Conservation (phyloP, 2,329 filamentous ascomycete genomes). For the Penicillium sp. region DNA sequence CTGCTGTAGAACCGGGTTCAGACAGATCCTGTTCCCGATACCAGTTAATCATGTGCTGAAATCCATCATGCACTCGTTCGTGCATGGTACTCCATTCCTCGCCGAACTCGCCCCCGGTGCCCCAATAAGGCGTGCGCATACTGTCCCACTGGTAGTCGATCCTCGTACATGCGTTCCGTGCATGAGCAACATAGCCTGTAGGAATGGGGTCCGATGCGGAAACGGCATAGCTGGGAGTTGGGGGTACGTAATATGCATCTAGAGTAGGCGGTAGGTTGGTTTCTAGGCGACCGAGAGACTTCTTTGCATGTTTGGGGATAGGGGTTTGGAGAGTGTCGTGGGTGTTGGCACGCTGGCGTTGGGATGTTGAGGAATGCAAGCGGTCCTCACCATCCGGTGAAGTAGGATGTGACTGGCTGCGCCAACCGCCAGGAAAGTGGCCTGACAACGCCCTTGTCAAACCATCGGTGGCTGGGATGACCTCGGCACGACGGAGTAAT, state of each 20-base stretch:
- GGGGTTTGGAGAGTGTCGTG: constrained; percentile 37
- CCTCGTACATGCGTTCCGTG: constrained; percentile 76
- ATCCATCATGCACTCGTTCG: constrained; percentile 74
- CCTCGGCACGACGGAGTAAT: constrained; percentile 71
- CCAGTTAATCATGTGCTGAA: constrained; percentile 79
- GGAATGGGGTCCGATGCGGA: constrained; percentile 79
- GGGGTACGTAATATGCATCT: constrained; percentile 64
- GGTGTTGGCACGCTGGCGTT: constrained; percentile 50
- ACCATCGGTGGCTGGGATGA: constrained; percentile 47
- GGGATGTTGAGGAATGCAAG: not conserved
- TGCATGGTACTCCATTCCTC: constrained; percentile 98
- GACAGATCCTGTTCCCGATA: constrained; percentile 56
- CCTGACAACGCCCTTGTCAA: constrained; percentile 40
- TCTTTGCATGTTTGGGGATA: constrained; percentile 14
- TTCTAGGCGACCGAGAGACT: constrained; percentile 31
- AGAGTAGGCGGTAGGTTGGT: constrained; percentile 30
- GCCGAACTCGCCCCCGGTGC: constrained; percentile 78
- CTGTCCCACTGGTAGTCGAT: constrained; percentile 98
- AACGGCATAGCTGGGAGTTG: constrained; percentile 77
- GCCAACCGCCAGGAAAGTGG: constrained; percentile 58
- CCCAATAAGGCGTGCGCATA: constrained; percentile 76
- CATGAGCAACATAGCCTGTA: constrained; percentile 82
- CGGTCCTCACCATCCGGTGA: constrained; percentile 28
- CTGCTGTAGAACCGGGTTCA: constrained; percentile 12
- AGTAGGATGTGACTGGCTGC: constrained; percentile 34